Base-by-base conservation (phyloP, 805 yeast genomes). In the Saccharomyces paradoxus region DNA sequence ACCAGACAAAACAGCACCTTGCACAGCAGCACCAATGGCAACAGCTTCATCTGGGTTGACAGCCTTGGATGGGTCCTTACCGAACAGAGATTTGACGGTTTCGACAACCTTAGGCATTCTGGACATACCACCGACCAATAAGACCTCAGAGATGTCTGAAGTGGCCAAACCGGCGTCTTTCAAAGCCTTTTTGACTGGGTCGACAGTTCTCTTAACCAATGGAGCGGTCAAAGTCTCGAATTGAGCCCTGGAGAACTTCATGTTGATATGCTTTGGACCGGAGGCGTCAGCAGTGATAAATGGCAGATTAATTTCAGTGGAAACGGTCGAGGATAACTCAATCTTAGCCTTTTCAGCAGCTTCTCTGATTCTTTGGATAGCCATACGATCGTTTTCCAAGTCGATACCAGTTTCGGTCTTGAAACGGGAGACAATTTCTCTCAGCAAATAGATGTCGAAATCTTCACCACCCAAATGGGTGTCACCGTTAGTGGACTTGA, bases 21-120 rank as follows among this genome's bases (percentile, higher is more conserved):
- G 97, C 65, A 90, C 91, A 56, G 97, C 97, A 60, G 97, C 97
- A 77, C 97, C 97, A 75, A 90, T 83, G 58, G 95, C 95, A 55
- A 87, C 95, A 46, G 95, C 95, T 74, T 87, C 95, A 72, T 87
- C 95, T 51, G 97, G 97, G 83, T 90, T 90, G 65, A 90, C 96
- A 53, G 92, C 83, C 78, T 87, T 89, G 68, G 88, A 86, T 63
- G 96, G 95, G 64, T 84, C 87, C 74, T 80, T 86, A 68, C 84
- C 85, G 75, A 90, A 90, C 66, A 87, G 79, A 53, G 79, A 73
- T 63, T 79, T 81, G 52, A 87, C 95, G 28, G 86, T 79, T 56
- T 77, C 81, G 54, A 87, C 76, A 60, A 87, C 83, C 74, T 83
- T 84, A 60, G 95, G 95, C 95, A 87, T 87, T 74, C 94, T 78